A percentile compares a stretch with the other conserved stretches of the same genome.
Evolutionary conservation across 495 filamentous ascomycete species (phyloP).

Genomic region (Penicillium fimorum): DNA sequence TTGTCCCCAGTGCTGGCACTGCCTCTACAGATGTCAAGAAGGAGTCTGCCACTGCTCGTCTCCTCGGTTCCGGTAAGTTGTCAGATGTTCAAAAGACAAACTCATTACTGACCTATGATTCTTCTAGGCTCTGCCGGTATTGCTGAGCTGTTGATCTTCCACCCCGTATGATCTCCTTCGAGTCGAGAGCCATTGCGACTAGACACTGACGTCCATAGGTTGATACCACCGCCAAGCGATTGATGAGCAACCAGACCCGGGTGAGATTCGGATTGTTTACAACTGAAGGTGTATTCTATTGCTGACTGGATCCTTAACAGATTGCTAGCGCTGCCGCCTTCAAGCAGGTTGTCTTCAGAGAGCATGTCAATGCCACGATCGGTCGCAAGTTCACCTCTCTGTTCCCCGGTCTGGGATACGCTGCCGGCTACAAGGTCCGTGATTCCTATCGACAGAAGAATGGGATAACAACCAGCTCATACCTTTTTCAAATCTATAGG

Average conservation of each 20-base stretch:
- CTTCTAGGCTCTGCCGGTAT: constrained; percentile 84
- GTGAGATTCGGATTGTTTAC: constrained; percentile 40
- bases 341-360: constrained; percentile 91
- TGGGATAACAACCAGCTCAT: neutral
- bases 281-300: neutral
- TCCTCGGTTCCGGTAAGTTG: constrained; percentile 83
- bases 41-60: constrained; percentile 82
- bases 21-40: constrained; percentile 70
- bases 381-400: constrained; percentile 86
- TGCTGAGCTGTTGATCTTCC: constrained; percentile 93
- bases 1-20: constrained; percentile 46
- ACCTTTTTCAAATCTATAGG: constrained; percentile 37
- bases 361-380: constrained; percentile 69
- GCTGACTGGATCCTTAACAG: constrained; percentile 37
- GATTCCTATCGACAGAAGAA: neutral
- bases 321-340: constrained; percentile 60
- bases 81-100: constrained; percentile 1
- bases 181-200: neutral
- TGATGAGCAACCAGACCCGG: constrained; percentile 95
- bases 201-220: constrained; percentile 57
- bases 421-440: constrained; percentile 91
- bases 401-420: constrained; percentile 95
- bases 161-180: constrained; percentile 63
- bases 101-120: constrained; percentile 20
- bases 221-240: constrained; percentile 95